Base-by-base conservation (phyloP, 805 yeast species). In the Yarrowia deformans region DNA sequence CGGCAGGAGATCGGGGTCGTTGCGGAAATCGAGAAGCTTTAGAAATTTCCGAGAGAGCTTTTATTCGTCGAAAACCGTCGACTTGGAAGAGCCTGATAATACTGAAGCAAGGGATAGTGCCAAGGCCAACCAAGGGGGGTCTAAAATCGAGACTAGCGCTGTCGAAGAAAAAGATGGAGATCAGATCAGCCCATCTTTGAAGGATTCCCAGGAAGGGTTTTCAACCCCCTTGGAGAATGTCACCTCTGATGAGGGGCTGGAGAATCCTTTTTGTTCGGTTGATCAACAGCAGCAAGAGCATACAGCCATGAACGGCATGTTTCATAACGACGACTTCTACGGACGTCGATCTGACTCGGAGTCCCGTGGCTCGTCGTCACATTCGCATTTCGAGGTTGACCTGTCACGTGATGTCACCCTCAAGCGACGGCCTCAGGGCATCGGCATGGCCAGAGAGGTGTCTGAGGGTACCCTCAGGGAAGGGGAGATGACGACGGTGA, bases 381-480 rank as follows among this genome's bases (percentile, higher is more conserved):
- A 23, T 23, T 34, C 40, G 16, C 40, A 34, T 3, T 10, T 35
- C 14, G 40, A 52, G 7, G 60, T 54, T 1, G 45, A 39, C 4
- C 35, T 54, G 2, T 54, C 60, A 54, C 60, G 60, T 54, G 60
- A 54, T 35, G 3, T 32, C 10, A 54, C 60, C 1, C 32, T 54
- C 4, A 37, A 7, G 13, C 60, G 60, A 2, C 35, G 18, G 1
- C 45, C 60, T 9, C 60, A 54, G 35, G 60, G 60, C 3, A 37
- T 52, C 8, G 32, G 0, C 12, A 54, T 54, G 60, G 7, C 60
- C 8, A 7, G 60, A 19, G 60, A 54, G n/a, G 45, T 19, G 34
- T 19, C 34, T 23, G 60, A 54, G 18, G 45, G 45, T 3, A 54
- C 60, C 3, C 34, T 54, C 8, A 12, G 19, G 9, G 60, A 37